Evolutionary conservation across 2,329 filamentous ascomycete species (phyloP), one percentile per base, ranked within the genome.

Genomic region (Colletotrichum chrysophilum): DNA sequence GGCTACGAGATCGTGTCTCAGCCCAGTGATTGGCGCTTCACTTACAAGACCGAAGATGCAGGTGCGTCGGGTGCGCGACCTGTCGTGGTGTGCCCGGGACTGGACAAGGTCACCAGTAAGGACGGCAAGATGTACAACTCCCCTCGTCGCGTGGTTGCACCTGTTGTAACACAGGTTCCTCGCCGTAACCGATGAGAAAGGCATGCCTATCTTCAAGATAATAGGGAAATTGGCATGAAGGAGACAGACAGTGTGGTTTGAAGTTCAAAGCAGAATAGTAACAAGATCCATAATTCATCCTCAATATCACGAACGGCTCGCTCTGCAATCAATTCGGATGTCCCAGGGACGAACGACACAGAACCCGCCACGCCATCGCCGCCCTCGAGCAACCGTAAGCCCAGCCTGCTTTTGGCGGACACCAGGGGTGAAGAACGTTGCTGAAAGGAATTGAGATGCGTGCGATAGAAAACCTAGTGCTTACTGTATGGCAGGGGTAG

Each of bases 1-100:
- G 87, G 87, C 13, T 86, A 87, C 72, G 68, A 84, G 21, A 67
- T 88, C 8, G 79, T 88, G 36, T 88, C 86, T 6, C 86, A 88
- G 66, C 85, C 86, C 1, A 80, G 80, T 9, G 86, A 87, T 38
- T 87, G 83, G 80, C 71, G 76, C 2, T 84, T 86, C 66, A 71
- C 81, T 16, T 82, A 81, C 69, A 74, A 71, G 24, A 18, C 32
- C 8, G 64, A 32, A 8, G 30, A 34, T 32, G 58, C 43, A 21
- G 55, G 56, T 30, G 55, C 48, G 9, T 43, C 52, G 13, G 69
- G 55, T 28, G 55, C 16, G 14, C 65, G 36, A 21, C 58, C 62
- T 16, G 65, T 80, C 1, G 79, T 83, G 7, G 79, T 84, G 13
- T 81, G 80, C 18, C 79, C 82, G 21, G 83, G 83, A 0, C 43